phyloP scores from a whole-genome alignment of 2,329 filamentous ascomycete genomes.

The Coniella lustricola region DNA sequence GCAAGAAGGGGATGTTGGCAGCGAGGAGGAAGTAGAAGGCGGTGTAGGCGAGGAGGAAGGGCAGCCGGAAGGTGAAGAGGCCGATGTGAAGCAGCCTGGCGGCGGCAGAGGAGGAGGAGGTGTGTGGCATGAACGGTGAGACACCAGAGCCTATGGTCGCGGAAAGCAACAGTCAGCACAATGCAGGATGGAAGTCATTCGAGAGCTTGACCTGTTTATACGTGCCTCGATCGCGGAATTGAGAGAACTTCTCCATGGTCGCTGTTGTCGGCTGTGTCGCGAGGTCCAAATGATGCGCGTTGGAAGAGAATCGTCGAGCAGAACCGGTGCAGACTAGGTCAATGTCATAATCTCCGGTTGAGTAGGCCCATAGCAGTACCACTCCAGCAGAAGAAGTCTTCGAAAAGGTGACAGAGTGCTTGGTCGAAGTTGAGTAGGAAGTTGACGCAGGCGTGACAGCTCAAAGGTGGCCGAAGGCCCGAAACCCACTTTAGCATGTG shows the following conservation, averaged over 20 bases:
- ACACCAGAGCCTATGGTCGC: slow-evolving; percentile 72
- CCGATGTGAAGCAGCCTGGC: slow-evolving; percentile 59
- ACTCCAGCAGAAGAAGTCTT: background rate
- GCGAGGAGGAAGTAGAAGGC: slow-evolving; percentile 74
- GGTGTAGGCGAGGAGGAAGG: slow-evolving; percentile 63
- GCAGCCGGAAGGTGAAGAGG: slow-evolving; percentile 75
- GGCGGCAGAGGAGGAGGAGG: slow-evolving; percentile 55
- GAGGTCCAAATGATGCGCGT: background rate
- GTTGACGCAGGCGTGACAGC: no score
- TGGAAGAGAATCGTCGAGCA: background rate
- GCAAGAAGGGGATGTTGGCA: slow-evolving; percentile 59
- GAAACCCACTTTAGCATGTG: background rate
- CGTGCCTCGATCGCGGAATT: slow-evolving; percentile 82
- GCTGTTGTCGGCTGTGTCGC: background rate
- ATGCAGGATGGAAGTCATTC: background rate
- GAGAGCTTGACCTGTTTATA: slow-evolving; percentile 1
- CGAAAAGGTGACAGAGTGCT: no score
- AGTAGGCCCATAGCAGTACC: background rate
- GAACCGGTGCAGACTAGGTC: background rate
- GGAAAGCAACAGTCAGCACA: background rate
- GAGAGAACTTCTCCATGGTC: slow-evolving; percentile 87
- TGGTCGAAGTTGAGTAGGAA: no score
- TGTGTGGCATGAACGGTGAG: slow-evolving; percentile 85
- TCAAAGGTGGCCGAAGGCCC: background rate
- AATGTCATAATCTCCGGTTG: background rate